Conservation (phyloP, 257 asterid genomes). For the Ilex asprella region DNA sequence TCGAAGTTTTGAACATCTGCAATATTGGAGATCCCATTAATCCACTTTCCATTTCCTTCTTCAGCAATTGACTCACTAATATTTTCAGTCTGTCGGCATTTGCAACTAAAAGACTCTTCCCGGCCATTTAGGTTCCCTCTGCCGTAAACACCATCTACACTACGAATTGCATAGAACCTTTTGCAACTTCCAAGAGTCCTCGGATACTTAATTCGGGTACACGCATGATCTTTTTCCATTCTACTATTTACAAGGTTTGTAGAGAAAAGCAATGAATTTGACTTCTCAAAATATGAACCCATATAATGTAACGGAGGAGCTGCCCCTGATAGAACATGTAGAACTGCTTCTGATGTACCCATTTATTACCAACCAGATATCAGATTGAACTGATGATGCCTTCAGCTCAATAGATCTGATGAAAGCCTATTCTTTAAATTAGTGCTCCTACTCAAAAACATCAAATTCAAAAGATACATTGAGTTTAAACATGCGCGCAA, state of each 20-base stretch:
- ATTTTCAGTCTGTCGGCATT: constrained; percentile 45
- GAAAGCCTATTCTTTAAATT: no score
- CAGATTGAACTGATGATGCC: constrained; percentile 13
- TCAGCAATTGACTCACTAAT: constrained; percentile 29
- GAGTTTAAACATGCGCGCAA: no score
- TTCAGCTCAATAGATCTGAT: neutral
- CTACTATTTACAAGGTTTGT: constrained; percentile 16
- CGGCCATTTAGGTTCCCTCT: constrained; percentile 10
- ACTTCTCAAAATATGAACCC: constrained; percentile 17
- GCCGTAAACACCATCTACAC: constrained; percentile 7
- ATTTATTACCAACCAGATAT: constrained; percentile 17
- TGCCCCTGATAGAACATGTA: constrained; percentile 31
- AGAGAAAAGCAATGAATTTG: constrained; percentile 30
- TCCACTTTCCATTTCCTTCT: constrained; percentile 27
- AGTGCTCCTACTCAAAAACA: no score
- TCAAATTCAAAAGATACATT: no score
- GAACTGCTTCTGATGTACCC: constrained; percentile 45
- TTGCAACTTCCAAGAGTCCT: constrained; percentile 7
- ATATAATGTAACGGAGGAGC: constrained; percentile 23
- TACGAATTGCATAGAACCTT: constrained; percentile 16
- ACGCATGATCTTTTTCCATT: constrained; percentile 12
- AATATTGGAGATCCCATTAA: constrained; percentile 28
- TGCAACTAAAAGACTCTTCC: constrained; percentile 35
- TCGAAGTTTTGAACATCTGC: constrained; percentile 21
- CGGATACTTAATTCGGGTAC: constrained; percentile 17